Conservation (phyloP, 1,284 basidiomycete genomes). For the Cerioporus squamosus region DNA sequence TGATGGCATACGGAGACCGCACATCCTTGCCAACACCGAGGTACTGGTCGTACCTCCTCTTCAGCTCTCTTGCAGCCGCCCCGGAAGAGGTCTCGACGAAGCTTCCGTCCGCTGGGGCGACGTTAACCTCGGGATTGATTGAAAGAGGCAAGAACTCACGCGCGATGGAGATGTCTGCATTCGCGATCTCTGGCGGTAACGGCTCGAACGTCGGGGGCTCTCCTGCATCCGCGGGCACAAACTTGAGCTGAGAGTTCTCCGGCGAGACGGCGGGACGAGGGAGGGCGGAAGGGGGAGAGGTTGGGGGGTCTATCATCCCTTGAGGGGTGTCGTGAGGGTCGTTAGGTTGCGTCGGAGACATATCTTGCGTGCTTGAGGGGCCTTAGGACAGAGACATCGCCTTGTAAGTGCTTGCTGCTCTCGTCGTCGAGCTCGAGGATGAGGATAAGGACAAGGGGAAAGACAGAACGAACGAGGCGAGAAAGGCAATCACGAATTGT, state of each 20-base stretch:
- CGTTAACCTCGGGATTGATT: neutral
- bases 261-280: slow-evolving; percentile 16
- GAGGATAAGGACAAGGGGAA: slow-evolving; percentile 11
- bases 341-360: slow-evolving; percentile 22
- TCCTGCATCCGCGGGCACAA: slow-evolving; percentile 12
- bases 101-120: slow-evolving; percentile 52
- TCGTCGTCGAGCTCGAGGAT: slow-evolving; percentile 4
- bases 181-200: slow-evolving; percentile 52
- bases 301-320: slow-evolving; percentile 9
- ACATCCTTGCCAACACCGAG: slow-evolving; percentile 66
- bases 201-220: slow-evolving; percentile 11
- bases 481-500: slow-evolving; percentile 19
- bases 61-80: slow-evolving; percentile 71
- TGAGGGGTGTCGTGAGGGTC: slow-evolving; percentile 21
- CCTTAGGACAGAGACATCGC: slow-evolving; percentile 19
- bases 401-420: neutral
- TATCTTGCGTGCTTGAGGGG: slow-evolving; percentile 17
- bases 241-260: slow-evolving; percentile 11
- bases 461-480: slow-evolving; percentile 15
- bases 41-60: slow-evolving; percentile 70
- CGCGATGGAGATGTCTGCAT: slow-evolving; percentile 64
- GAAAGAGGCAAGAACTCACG: slow-evolving; percentile 47
- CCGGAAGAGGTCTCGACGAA: slow-evolving; percentile 81
- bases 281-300: slow-evolving; percentile 18
- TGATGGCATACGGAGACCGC: slow-evolving; percentile 78